Evolutionary conservation across 352 stramenopile genomes (phyloP).

Genomic region (Pythium biforme): DNA sequence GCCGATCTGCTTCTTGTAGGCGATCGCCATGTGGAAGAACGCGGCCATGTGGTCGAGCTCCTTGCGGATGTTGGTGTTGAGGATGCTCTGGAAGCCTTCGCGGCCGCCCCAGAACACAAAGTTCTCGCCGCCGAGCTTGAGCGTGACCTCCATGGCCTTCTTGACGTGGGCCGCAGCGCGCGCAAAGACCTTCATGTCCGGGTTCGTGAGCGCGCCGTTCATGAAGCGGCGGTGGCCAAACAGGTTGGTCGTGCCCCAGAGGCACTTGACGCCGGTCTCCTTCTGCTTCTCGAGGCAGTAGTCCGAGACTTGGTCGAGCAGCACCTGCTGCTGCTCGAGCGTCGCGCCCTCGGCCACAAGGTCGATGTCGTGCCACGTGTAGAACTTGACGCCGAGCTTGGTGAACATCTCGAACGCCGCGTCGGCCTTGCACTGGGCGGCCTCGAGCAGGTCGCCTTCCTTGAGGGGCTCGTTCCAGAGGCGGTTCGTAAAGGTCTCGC

Average conservation of each 20-base stretch:
- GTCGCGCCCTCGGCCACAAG: not conserved
- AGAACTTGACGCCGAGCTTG: constrained; percentile 11
- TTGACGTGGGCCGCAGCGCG: constrained; percentile 2
- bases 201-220: constrained; percentile 9
- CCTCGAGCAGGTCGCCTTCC: constrained; percentile 3
- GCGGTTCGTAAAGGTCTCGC: constrained; percentile 1
- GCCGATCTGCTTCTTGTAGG: constrained; percentile 15
- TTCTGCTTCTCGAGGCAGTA: not conserved
- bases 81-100: constrained; percentile 8
- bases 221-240: constrained; percentile 10
- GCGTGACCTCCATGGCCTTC: constrained; percentile 10
- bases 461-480: not conserved
- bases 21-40: constrained; percentile 10
- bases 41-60: constrained; percentile 12
- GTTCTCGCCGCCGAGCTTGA: constrained; percentile 9
- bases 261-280: constrained; percentile 1
- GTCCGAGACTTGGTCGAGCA: constrained; percentile 4
- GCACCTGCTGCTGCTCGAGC: constrained; percentile 1
- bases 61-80: constrained; percentile 12
- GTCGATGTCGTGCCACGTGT: constrained; percentile 8
- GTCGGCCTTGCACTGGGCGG: constrained; percentile 4
- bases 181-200: constrained; percentile 2
- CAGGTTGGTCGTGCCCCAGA: constrained; percentile 8
- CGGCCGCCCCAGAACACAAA: constrained; percentile 11
- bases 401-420: constrained; percentile 9